Base-by-base conservation (phyloP, 2,329 filamentous ascomycete species). In the Fusarium xylarioides region DNA sequence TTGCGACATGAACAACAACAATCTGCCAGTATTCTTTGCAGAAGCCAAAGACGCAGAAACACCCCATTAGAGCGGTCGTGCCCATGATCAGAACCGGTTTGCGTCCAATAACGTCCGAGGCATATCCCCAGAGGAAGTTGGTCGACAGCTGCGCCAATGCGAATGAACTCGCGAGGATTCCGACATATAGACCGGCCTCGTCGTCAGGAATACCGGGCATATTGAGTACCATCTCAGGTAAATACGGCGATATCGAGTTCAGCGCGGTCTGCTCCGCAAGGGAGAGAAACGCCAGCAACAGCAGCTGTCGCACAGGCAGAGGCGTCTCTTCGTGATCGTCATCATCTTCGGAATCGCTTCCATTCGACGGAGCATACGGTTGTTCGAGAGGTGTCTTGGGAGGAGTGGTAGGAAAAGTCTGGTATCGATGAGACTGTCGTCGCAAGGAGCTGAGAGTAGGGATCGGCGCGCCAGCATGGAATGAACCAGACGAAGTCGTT, bases 171-270 rank as follows among this genome's bases (percentile, higher is more conserved):
- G 95, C 96, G 53, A 98, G 91, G 52, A 95, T 86, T 19, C 96
- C 96, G 2, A 98, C 95, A 80, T 97, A 98, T 46, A 98, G 80
- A 2, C 95, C 96, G 37, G 92, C 92, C 76, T 95, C 86, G 11
- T 86, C 86, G 4, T 87, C 83, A 26, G 92, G 88, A 26, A 98
- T 91, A 70, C 93, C 93, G 3, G 94, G 93, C 80, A 98, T 98
- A 2, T 90, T 91, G 28, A 90, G 89, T 4, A 95, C 91, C 95
- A 99, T 98, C 76, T 95, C 90, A 1, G 96, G 96, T 4, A 99
- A 89, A 81, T 99, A 99, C 2, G 96, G 96, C 16, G 92, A 93
- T 78, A 99, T 98, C 28, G 95, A 97, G 82, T 99, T 99, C 79
- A 99, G 88, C 1, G 96, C 96, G 0, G 95, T 98, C 85, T 99